These are phyloP conservation scores for Beauveria varroae DNA, from an alignment of 2,329 filamentous ascomycete genomes.

Conservation along the genomic window DNA sequence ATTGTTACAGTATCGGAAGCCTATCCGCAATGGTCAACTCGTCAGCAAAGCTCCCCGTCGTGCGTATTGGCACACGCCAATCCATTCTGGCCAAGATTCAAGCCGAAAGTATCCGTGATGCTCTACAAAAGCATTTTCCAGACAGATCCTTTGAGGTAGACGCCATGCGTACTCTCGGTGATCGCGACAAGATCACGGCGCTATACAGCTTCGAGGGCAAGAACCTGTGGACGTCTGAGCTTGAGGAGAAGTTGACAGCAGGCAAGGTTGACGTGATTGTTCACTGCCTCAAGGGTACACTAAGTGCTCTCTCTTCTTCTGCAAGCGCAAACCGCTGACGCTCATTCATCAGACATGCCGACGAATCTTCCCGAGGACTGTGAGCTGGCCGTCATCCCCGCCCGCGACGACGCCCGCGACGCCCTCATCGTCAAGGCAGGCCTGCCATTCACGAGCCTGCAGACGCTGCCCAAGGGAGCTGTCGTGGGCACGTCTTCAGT, in stretches of 20 bases:
- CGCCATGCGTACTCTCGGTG: slow-evolving; percentile 75
- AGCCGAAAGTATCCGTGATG: slow-evolving; percentile 65
- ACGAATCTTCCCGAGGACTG: slow-evolving; percentile 73
- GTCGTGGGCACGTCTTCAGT: slow-evolving; percentile 88
- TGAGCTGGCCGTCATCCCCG: slow-evolving; percentile 66
- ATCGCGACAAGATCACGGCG: slow-evolving; percentile 84
- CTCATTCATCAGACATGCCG: slow-evolving; percentile 65
- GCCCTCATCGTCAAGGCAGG: slow-evolving; percentile 48
- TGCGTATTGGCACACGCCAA: slow-evolving; percentile 80
- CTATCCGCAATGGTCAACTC: slow-evolving; percentile 19
- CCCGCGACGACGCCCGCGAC: slow-evolving; percentile 73
- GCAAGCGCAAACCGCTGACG: neutral
- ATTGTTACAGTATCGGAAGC: too few relatives aligned
- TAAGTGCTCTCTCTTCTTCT: neutral
- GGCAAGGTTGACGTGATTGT: slow-evolving; percentile 75
- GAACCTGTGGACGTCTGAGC: slow-evolving; percentile 89
- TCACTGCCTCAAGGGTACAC: slow-evolving; percentile 68
- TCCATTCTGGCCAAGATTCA: slow-evolving; percentile 82
- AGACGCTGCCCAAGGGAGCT: slow-evolving; percentile 68
- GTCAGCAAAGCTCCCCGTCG: slow-evolving; percentile 29
- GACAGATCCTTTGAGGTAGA: slow-evolving; percentile 65
- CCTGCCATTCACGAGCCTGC: slow-evolving; percentile 55
- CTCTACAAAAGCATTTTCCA: slow-evolving; percentile 61
- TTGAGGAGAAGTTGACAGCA: slow-evolving; percentile 71
- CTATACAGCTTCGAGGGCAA: slow-evolving; percentile 87